phyloP scores from a whole-genome alignment of 495 filamentous ascomycete species.

The Opeltia flavorubescens region DNA sequence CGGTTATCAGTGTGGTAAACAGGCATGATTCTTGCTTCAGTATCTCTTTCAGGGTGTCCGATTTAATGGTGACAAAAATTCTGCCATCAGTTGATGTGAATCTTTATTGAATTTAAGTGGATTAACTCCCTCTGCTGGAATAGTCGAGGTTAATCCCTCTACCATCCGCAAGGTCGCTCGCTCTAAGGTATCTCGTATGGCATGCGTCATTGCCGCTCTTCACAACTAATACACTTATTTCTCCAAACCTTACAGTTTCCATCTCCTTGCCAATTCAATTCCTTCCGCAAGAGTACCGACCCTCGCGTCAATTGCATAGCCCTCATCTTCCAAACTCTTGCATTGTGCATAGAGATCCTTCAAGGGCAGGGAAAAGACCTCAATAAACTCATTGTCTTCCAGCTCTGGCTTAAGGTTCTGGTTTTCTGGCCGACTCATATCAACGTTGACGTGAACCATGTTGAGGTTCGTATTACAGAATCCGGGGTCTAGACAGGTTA shows the following conservation, averaged over 20 bases:
- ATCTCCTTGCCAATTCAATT: conserved; percentile 61
- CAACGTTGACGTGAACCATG: conserved; percentile 69
- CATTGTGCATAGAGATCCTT: conserved; percentile 51
- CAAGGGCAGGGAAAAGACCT: conserved; percentile 62
- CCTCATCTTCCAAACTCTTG: conserved; percentile 53
- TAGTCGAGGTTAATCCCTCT: neutral
- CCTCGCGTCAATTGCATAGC: conserved; percentile 74
- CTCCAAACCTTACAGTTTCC: conserved; percentile 25
- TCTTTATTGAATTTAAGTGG: too few relatives aligned
- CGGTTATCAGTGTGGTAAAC: too few relatives aligned
- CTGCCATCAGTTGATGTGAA: too few relatives aligned
- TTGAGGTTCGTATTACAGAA: conserved; percentile 83
- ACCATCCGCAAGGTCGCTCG: neutral
- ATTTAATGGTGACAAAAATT: too few relatives aligned
- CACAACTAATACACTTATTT: too few relatives aligned
- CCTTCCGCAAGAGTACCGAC: conserved; percentile 77
- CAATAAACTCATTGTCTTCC: conserved; percentile 85
- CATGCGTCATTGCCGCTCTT: too few relatives aligned
- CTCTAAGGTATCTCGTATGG: neutral
- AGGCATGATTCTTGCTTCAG: too few relatives aligned
- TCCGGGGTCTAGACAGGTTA: conserved; percentile 42
- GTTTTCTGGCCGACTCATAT: conserved; percentile 57
- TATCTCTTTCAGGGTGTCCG: too few relatives aligned
- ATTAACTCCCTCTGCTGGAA: too few relatives aligned
- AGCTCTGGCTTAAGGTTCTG: conserved; percentile 57